Percentiles rank a stretch among this genome's conserved stretches.
These are phyloP conservation scores for Samsoniella hepiali DNA, from an alignment of 2,329 filamentous ascomycete species.

Conservation along the genomic window DNA sequence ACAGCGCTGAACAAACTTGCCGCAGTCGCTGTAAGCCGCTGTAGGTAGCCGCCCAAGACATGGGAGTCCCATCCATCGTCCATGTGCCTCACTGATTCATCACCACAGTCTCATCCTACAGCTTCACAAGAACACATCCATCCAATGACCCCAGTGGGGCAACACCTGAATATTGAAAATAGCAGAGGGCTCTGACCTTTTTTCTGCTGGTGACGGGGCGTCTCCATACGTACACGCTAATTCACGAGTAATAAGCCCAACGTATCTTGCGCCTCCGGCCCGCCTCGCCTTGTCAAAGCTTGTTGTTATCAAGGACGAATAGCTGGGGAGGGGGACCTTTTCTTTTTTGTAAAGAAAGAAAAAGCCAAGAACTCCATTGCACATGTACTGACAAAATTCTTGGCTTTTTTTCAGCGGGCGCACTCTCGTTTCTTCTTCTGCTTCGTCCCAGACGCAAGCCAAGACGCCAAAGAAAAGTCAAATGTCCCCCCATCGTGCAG, in stretches of 20 bases:
- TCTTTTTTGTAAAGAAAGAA: too few relatives aligned
- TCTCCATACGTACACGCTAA: neutral
- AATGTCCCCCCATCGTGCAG: neutral
- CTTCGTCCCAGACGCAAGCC: neutral
- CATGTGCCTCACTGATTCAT: neutral
- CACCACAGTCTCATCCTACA: neutral
- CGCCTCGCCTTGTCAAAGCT: neutral
- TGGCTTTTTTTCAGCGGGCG: too few relatives aligned
- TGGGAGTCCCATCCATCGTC: neutral
- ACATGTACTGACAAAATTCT: neutral
- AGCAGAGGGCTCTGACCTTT: neutral
- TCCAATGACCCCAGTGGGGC: neutral
- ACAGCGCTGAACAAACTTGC: too few relatives aligned
- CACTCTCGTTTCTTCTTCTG: neutral
- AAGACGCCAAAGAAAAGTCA: neutral
- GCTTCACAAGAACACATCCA: neutral
- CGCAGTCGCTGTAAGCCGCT: too few relatives aligned
- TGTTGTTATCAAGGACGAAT: neutral
- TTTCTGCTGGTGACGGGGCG: neutral
- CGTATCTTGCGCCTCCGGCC: too few relatives aligned
- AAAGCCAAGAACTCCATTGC: neutral
- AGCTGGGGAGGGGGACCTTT: too few relatives aligned
- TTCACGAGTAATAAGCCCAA: neutral
- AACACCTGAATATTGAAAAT: neutral
- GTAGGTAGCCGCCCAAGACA: too few relatives aligned